phyloP scores from a whole-genome alignment of 1,284 basidiomycete genomes.

The Vanrija pseudolonga region DNA sequence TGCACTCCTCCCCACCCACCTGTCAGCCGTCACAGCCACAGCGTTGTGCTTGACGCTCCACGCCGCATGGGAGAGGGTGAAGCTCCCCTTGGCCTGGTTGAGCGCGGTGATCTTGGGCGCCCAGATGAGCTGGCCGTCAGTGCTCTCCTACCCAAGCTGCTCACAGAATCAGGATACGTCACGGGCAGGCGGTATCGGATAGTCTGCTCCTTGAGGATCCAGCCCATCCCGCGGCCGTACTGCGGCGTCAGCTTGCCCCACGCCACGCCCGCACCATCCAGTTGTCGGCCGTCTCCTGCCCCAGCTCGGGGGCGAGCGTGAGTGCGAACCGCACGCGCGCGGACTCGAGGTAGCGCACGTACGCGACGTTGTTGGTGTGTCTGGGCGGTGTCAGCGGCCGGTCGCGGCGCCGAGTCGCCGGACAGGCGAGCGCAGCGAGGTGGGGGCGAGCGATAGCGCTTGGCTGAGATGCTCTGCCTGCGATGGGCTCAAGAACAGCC shows the following conservation, averaged over 20 bases:
- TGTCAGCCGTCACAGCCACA: constrained; percentile 31
- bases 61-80: constrained; percentile 30
- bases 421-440: too few relatives aligned
- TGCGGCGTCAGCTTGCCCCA: constrained; percentile 13
- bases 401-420: too few relatives aligned
- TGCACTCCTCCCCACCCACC: neutral
- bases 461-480: too few relatives aligned
- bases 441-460: neutral
- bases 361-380: constrained; percentile 47
- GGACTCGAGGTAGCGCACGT: constrained; percentile 42
- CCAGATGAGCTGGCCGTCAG: constrained; percentile 34
- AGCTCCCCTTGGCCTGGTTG: constrained; percentile 30
- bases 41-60: constrained; percentile 39
- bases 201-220: constrained; percentile 35
- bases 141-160: constrained; percentile 2
- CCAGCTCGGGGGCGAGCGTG: constrained; percentile 28
- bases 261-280: constrained; percentile 1
- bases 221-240: constrained; percentile 32
- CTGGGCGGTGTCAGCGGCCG: constrained; percentile 20
- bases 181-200: constrained; percentile 37
- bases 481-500: too few relatives aligned
- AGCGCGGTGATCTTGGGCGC: constrained; percentile 33
- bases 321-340: constrained; percentile 37
- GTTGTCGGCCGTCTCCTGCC: constrained; percentile 15
- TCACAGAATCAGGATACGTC: constrained; percentile 45